These are phyloP conservation scores for Arachis stenosperma DNA, from an alignment of 306 rosid genomes.

Conservation along the genomic window DNA sequence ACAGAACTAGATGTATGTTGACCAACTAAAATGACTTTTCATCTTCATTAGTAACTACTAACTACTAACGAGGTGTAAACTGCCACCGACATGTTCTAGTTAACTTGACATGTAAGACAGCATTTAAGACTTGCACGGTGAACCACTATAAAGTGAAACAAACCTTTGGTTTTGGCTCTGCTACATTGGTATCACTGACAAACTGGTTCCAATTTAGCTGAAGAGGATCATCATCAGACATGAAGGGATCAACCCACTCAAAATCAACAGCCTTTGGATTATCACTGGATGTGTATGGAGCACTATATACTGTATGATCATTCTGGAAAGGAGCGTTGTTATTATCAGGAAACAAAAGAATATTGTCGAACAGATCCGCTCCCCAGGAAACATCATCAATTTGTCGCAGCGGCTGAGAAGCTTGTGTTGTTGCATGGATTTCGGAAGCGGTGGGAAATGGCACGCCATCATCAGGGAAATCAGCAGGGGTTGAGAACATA, in stretches of 20 bases:
- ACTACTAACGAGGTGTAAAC: not conserved
- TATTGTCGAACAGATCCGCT: constrained; percentile 51
- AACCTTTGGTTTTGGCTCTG: constrained; percentile 56
- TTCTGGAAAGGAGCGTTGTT: constrained; percentile 46
- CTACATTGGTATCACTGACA: constrained; percentile 43
- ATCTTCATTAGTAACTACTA: not conserved
- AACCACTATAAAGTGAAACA: constrained; percentile 22
- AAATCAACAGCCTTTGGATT: constrained; percentile 46
- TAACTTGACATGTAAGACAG: not conserved
- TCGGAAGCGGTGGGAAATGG: constrained; percentile 46
- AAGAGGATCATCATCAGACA: constrained; percentile 51
- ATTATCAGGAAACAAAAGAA: constrained; percentile 49
- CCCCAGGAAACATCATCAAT: constrained; percentile 50
- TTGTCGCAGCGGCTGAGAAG: constrained; percentile 43
- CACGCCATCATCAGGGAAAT: constrained; percentile 13
- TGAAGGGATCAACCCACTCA: constrained; percentile 57
- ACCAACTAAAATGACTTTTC: not conserved
- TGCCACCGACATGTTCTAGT: not conserved
- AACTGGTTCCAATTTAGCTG: constrained; percentile 59
- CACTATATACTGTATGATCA: constrained; percentile 47
- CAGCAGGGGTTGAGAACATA: constrained; percentile 36
- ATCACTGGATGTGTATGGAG: constrained; percentile 49
- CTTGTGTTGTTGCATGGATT: constrained; percentile 44
- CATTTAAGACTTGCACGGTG: not conserved
- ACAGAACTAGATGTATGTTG: not conserved